Base-by-base conservation (phyloP, 805 yeast species). In the Lipomyces sp. region DNA sequence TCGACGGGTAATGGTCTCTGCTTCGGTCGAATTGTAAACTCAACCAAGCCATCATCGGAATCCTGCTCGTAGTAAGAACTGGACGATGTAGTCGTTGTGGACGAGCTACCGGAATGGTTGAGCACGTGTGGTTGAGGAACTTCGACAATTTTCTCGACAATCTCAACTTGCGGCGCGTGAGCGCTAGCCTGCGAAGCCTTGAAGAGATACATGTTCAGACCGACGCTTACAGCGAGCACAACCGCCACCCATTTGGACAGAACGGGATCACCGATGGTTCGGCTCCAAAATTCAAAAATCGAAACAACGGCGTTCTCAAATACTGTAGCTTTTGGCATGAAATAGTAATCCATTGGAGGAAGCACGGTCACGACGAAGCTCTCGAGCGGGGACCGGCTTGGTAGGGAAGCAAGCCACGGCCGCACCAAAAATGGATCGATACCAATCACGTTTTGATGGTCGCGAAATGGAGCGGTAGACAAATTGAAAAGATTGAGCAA, bases 141-240 rank as follows among this genome's bases (percentile, higher is more conserved):
- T 59, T 74, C 77, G 50, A 75, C 73, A 30, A 72, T 69, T 69
- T 71, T 74, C 63, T 75, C 76, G 18, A 78, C 77, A 18, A 77
- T 72, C 63, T 73, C 65, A 53, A 77, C 72, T 57, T 70, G 69
- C 53, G 74, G 74, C 39, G 66, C 69, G 11, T 57, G 69, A 15
- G 63, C 59, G 35, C 58, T 54, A 54, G 53, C 50, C 66, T 74
- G 76, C n/a, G 97, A 89, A 64, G 91, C 95, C 74, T 92, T 91
- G 76, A 94, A 84, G 71, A 95, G 83, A 77, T 93, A 94, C 60
- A 90, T 86, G 76, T 95, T 95, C 70, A 90, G 87, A 4, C 89
- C 87, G 63, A 91, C 84, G 71, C 96, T 90, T 70, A 90, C 80
- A 33, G 89, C 87, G 67, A 93, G 86, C 10, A 86, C 87, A 68